phyloP scores from a whole-genome alignment of 306 rosid genomes.

The Gleditsia sinensis region DNA sequence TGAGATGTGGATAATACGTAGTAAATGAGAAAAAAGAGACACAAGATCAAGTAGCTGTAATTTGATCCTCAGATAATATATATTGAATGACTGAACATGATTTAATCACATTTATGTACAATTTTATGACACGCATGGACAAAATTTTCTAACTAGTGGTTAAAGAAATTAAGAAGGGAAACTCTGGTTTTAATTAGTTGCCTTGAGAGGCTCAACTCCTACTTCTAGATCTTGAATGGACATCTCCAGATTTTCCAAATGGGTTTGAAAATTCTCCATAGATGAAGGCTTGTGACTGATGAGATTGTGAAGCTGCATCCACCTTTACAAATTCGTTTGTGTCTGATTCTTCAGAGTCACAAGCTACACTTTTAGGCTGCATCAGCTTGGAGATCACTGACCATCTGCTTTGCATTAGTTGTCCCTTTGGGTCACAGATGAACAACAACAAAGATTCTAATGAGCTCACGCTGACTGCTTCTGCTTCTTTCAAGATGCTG shows the following conservation, averaged over 20 bases:
- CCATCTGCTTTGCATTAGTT: conserved; percentile 32
- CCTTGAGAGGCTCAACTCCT: conserved; percentile 40
- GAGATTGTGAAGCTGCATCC: conserved; percentile 33
- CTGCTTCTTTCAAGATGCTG: conserved; percentile 32
- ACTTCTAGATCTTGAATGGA: conserved; percentile 42
- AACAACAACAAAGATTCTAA: conserved; percentile 35
- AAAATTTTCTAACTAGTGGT: conserved; percentile 31
- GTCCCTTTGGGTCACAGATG: conserved; percentile 24
- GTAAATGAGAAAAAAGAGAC: neutral
- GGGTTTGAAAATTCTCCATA: conserved; percentile 26
- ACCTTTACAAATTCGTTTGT: conserved; percentile 31
- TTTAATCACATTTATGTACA: conserved; percentile 29
- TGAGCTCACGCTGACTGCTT: conserved; percentile 26
- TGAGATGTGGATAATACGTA: neutral
- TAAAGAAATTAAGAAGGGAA: conserved; percentile 41
- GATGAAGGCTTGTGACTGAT: conserved; percentile 19
- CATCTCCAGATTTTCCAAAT: conserved; percentile 32
- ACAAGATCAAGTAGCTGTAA: neutral
- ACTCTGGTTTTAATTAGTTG: conserved; percentile 38
- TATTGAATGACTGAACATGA: neutral
- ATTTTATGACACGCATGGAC: neutral
- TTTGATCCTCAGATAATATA: neutral
- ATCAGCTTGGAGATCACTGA: conserved; percentile 36
- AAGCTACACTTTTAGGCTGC: conserved; percentile 32
- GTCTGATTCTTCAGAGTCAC: conserved; percentile 22